A percentile compares a stretch with the other conserved stretches of the same genome.
These are phyloP conservation scores for Clarkia xantiana DNA, from an alignment of 345 rosid species.

Conservation along the genomic window DNA sequence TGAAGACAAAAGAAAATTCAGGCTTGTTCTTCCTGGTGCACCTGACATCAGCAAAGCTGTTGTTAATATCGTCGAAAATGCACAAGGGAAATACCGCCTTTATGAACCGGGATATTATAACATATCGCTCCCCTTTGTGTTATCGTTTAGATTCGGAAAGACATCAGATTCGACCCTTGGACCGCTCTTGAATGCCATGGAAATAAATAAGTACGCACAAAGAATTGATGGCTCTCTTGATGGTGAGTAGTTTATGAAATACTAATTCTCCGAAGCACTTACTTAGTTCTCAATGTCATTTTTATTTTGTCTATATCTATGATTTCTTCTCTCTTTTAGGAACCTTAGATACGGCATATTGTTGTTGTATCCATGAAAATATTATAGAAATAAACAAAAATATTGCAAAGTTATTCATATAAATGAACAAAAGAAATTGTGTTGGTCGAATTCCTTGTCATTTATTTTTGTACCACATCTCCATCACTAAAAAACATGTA, in stretches of 20 bases:
- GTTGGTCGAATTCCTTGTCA: too few relatives aligned
- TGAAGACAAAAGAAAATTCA: conserved; percentile 70
- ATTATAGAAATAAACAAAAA: too few relatives aligned
- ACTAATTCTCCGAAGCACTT: not conserved
- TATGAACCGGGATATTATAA: conserved; percentile 84
- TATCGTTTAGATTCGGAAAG: conserved; percentile 61
- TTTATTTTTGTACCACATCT: too few relatives aligned
- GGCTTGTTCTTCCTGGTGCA: conserved; percentile 54
- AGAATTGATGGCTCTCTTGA: conserved; percentile 66
- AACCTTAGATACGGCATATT: too few relatives aligned
- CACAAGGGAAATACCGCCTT: conserved; percentile 54
- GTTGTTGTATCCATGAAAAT: too few relatives aligned
- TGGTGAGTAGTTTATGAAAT: conserved; percentile 28
- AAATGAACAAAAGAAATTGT: too few relatives aligned
- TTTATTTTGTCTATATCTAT: too few relatives aligned
- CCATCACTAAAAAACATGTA: too few relatives aligned
- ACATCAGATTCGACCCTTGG: conserved; percentile 81
- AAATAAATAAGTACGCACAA: conserved; percentile 58
- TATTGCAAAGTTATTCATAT: too few relatives aligned
- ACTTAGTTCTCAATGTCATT: too few relatives aligned
- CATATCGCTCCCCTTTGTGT: conserved; percentile 66
- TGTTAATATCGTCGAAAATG: conserved; percentile 86
- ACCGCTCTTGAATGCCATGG: conserved; percentile 93
- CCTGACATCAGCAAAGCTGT: conserved; percentile 64
- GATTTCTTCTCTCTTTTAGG: too few relatives aligned